A percentile compares a stretch with the other conserved stretches of the same genome.
phyloP scores from a whole-genome alignment of 2,329 filamentous ascomycete genomes.

The Colletotrichum cuscutae region DNA sequence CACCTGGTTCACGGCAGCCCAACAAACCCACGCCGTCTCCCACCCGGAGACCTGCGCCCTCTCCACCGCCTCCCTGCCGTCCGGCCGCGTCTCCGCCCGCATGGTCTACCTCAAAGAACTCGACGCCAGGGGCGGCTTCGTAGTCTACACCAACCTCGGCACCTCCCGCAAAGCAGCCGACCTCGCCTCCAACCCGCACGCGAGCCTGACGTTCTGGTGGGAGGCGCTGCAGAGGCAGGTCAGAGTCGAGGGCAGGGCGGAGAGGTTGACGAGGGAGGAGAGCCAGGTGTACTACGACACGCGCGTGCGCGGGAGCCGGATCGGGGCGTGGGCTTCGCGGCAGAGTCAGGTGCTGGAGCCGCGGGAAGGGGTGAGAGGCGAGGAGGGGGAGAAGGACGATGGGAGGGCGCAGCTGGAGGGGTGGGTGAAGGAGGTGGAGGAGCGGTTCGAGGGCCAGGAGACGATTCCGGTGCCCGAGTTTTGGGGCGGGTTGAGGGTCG shows the following conservation, averaged over 20 bases:
- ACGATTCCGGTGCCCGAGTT: slow-evolving; percentile 91
- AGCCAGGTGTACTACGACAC: slow-evolving; percentile 76
- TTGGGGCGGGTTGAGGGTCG: slow-evolving; percentile 90
- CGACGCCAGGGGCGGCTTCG: slow-evolving; percentile 78
- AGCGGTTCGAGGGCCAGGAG: slow-evolving; percentile 78
- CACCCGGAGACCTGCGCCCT: slow-evolving; percentile 92
- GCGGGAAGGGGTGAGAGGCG: slow-evolving; percentile 37
- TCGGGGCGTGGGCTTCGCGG: slow-evolving; percentile 93
- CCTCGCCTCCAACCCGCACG: slow-evolving; percentile 78
- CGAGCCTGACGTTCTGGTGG: slow-evolving; percentile 93
- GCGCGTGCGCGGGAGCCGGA: slow-evolving; percentile 79
- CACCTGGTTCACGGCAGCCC: slow-evolving; percentile 84
- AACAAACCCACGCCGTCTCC: slow-evolving; percentile 59
- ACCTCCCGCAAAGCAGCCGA: slow-evolving; percentile 78
- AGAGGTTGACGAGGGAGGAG: slow-evolving; percentile 75
- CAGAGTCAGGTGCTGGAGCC: slow-evolving; percentile 82
- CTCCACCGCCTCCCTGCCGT: slow-evolving; percentile 85
- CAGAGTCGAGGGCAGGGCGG: slow-evolving; percentile 81
- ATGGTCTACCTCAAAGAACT: slow-evolving; percentile 97
- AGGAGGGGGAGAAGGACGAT: slow-evolving; percentile 60
- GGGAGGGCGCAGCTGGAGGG: slow-evolving; percentile 79
- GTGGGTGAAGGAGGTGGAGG: slow-evolving; percentile 81
- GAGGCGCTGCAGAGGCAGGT: slow-evolving; percentile 87
- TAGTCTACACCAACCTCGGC: slow-evolving; percentile 93
- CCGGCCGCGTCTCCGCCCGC: slow-evolving; percentile 84